phyloP scores from a whole-genome alignment of 192 early-diverging fungal genomes.

The Chytriomyces sp. region DNA sequence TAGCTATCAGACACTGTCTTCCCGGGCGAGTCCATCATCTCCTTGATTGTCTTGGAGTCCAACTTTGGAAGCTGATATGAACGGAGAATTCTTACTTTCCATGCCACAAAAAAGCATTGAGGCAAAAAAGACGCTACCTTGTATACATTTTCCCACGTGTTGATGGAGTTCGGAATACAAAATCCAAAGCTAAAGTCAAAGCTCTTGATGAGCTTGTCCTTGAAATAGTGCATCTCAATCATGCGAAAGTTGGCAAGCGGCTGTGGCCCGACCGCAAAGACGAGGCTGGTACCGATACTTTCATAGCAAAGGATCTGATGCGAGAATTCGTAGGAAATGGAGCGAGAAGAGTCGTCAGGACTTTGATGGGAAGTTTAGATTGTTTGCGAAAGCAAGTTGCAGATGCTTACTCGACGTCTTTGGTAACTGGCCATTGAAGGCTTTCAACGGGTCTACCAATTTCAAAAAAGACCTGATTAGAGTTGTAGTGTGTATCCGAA shows the following conservation, averaged over 20 bases:
- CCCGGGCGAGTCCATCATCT: conserved; percentile 48
- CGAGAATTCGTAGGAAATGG: conserved; percentile 19
- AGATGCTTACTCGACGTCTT: conserved; percentile 6
- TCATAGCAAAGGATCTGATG: conserved; percentile 13
- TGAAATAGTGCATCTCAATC: conserved; percentile 58
- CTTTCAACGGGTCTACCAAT: conserved; percentile 41
- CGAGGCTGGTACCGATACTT: conserved; percentile 38
- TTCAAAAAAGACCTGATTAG: conserved; percentile 45
- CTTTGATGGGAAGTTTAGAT: conserved; percentile 19
- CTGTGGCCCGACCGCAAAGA: conserved; percentile 53
- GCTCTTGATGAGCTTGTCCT: conserved; percentile 49
- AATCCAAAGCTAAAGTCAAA: conserved; percentile 66
- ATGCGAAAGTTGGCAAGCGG: conserved; percentile 54
- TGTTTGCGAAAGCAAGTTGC: background rate
- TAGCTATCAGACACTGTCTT: conserved; percentile 56
- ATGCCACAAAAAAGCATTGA: no score
- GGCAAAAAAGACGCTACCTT: conserved; percentile 31
- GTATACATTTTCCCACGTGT: conserved; percentile 59
- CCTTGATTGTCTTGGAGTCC: conserved; percentile 33
- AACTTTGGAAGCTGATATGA: conserved; percentile 32
- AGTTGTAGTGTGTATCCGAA: background rate
- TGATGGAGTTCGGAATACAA: conserved; percentile 59
- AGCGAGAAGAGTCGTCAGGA: conserved; percentile 30
- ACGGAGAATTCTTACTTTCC: no score
- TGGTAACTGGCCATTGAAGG: conserved; percentile 37